Conservation (phyloP, 2,329 filamentous ascomycete genomes). For the Thelonectria rubi region DNA sequence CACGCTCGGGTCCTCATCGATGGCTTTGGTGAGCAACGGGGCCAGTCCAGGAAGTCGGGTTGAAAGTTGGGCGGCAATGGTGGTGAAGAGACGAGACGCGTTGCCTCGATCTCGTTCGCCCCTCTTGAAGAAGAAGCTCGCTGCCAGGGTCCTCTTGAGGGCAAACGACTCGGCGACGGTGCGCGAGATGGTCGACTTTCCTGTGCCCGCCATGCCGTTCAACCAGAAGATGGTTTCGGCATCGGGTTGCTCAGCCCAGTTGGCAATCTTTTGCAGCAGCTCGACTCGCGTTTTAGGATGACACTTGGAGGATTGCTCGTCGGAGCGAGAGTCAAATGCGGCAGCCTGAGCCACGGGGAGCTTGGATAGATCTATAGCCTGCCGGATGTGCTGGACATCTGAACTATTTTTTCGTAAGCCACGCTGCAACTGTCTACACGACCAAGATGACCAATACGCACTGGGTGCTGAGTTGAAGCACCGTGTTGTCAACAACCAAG, state of each 20-base stretch:
- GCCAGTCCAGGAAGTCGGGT: constrained; percentile 41
- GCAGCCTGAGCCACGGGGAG: constrained; percentile 34
- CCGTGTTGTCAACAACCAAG: constrained; percentile 22
- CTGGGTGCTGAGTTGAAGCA: neutral
- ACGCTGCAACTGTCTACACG: neutral
- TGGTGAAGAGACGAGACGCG: constrained; percentile 50
- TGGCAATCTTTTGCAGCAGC: constrained; percentile 37
- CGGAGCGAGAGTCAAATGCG: constrained; percentile 47
- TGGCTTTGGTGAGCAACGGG: constrained; percentile 38
- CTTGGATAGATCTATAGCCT: neutral
- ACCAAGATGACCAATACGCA: neutral
- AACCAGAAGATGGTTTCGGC: constrained; percentile 49
- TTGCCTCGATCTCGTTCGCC: constrained; percentile 51
- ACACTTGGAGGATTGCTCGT: constrained; percentile 46
- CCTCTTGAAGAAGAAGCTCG: constrained; percentile 43
- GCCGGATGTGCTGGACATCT: neutral
- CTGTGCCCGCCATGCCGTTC: constrained; percentile 51
- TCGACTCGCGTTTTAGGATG: constrained; percentile 44
- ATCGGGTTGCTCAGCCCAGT: constrained; percentile 21
- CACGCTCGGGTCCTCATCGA: constrained; percentile 46
- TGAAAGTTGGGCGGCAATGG: constrained; percentile 50
- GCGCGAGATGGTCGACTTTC: constrained; percentile 52
- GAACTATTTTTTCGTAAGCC: neutral
- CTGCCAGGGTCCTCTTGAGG: neutral
- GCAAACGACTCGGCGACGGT: constrained; percentile 47